These are phyloP conservation scores for Penicillium turbatum DNA, from an alignment of 495 filamentous ascomycete genomes.

Conservation along the genomic window DNA sequence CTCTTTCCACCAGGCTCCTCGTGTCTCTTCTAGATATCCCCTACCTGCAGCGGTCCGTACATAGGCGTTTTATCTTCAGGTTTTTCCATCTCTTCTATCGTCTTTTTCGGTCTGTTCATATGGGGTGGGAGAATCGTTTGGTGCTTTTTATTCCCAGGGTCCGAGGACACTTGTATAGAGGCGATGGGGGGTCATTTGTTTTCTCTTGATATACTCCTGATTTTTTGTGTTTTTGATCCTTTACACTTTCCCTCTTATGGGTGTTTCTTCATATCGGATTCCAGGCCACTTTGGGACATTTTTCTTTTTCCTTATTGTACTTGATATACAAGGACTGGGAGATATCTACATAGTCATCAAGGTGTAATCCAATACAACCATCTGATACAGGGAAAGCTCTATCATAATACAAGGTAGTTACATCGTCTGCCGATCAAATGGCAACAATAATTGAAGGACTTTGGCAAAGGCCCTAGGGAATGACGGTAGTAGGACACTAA, in stretches of 20 bases:
- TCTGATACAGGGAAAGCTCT: too few species aligned
- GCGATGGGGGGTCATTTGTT: conserved; percentile 3
- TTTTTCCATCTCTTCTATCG: neutral
- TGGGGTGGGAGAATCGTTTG: neutral
- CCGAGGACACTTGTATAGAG: conserved; percentile 11
- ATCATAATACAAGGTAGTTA: too few species aligned
- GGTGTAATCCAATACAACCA: too few species aligned
- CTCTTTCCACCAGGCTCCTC: conserved; percentile 10
- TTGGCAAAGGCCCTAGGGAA: too few species aligned
- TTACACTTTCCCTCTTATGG: neutral
- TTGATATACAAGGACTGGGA: neutral
- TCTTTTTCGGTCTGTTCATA: conserved; percentile 4
- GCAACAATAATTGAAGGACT: too few species aligned
- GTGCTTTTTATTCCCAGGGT: conserved; percentile 1
- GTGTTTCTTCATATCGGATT: neutral
- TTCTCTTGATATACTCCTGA: neutral
- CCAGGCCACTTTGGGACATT: too few species aligned
- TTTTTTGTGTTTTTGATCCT: too few species aligned
- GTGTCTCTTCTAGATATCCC: conserved; percentile 28
- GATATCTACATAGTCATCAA: too few species aligned
- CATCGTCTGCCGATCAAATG: too few species aligned
- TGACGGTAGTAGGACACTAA: too few species aligned
- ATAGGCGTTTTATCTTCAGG: conserved; percentile 24
- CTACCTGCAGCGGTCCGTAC: conserved; percentile 26
- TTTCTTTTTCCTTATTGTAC: neutral